Percentiles rank a stretch among this genome's conserved stretches.
Conservation (phyloP, 2,329 filamentous ascomycete species). For the Diaporthe sp. region DNA sequence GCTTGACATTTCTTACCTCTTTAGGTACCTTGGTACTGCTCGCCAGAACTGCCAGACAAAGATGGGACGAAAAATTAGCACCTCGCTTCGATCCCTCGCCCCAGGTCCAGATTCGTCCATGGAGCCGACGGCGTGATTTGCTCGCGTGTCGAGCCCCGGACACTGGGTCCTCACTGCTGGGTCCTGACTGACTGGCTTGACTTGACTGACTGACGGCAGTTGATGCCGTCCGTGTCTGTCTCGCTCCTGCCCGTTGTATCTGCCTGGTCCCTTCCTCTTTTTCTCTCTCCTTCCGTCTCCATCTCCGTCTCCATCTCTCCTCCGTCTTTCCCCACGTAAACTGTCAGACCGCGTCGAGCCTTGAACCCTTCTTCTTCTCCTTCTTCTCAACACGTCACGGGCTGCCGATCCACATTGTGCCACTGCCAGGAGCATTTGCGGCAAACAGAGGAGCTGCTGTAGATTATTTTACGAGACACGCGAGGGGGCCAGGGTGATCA, state of each 20-base stretch:
- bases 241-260: not conserved
- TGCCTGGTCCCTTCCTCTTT: not conserved
- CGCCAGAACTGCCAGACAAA: not conserved
- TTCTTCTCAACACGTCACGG: not conserved
- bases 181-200: conserved; percentile 10
- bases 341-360: not conserved
- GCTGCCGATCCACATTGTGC: not conserved
- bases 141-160: conserved; percentile 17
- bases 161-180: not conserved
- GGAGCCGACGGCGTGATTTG: conserved; percentile 21
- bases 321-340: not conserved
- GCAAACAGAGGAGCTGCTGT: not conserved
- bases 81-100: conserved; percentile 28
- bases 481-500: conserved; percentile 15
- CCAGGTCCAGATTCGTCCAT: conserved; percentile 11
- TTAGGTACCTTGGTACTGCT: not conserved
- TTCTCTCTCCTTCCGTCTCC: not conserved
- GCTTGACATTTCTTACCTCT: not conserved
- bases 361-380: not conserved
- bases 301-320: not conserved
- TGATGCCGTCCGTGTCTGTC: not conserved
- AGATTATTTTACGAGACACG: conserved; percentile 3
- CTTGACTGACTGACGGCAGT: conserved; percentile 19
- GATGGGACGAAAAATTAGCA: conserved; percentile 28
- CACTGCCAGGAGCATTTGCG: not conserved